Evolutionary conservation across 108 stramenopile species (phyloP), one percentile per base, ranked within the genome.

Genomic region (Asterionellopsis glacialis): DNA sequence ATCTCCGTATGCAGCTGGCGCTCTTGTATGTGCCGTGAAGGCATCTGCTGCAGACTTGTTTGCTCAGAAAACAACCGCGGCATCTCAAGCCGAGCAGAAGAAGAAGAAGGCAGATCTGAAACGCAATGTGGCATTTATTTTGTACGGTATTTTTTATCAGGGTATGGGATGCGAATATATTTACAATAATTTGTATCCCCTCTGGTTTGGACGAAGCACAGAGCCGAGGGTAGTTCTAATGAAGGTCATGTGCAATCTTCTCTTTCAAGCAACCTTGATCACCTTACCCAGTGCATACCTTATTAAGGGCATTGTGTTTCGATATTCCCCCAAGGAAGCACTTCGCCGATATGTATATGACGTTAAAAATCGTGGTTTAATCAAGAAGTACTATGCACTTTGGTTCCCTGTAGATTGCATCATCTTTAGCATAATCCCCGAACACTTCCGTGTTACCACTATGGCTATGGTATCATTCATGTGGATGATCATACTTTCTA

Each of bases 81-180:
- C 47, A 9, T 16, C 16, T 9, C 2, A 1, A 4, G 47, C 21
- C 2, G 9, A 16, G 19, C 47, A 48, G 47, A 2, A 4, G 47
- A 2, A 4, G 19, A 2, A 48, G 47, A 48, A 48, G 47, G 11
- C 55, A 9, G 64, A 75, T 24, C 25, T 57, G 50, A 10, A 53
- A 24, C 72, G 80, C 40, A 76, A 61, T 22, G 28, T 83, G 5
- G 74, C 85, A 0, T 87, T 76, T 57, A 16, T 87, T 13, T 13
- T 81, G 27, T 87, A 87, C 44, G 82, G 82, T 11, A 68, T 67
- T 11, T 13, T 87, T 11, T 87, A 87, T 58, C 82, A 87, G 65
- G 85, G 85, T 25, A 47, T 81, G 51, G 61, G 51, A 0, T 77
- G 76, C 41, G 77, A 87, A 48, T 74, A 71, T 22, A 76, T 80